phyloP scores from a whole-genome alignment of 1,284 basidiomycete genomes.

The Cystobasidiaceae sp. region DNA sequence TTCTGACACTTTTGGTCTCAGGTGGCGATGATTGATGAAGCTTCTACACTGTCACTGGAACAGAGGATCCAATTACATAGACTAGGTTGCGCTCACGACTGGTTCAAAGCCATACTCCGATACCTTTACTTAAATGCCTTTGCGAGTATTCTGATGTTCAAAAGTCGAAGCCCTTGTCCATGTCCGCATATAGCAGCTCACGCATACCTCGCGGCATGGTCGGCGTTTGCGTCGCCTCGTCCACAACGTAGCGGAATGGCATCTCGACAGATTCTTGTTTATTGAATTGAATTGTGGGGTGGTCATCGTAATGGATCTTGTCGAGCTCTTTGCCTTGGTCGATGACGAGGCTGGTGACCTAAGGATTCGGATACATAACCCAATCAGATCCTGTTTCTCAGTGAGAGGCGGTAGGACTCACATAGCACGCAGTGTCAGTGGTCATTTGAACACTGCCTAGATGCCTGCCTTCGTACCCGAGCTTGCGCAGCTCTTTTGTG shows the following conservation, averaged over 20 bases:
- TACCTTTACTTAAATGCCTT: neutral
- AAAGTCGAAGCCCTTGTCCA: constrained; percentile 80
- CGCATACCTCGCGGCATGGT: constrained; percentile 85
- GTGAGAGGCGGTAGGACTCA: constrained; percentile 55
- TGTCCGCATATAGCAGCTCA: constrained; percentile 71
- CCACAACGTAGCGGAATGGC: constrained; percentile 49
- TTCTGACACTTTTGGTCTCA: no score
- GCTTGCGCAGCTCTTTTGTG: constrained; percentile 74
- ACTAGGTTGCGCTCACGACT: no score
- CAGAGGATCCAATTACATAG: no score
- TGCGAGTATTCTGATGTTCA: constrained; percentile 41
- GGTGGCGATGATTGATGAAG: no score
- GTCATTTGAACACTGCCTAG: constrained; percentile 86
- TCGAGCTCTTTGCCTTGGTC: constrained; percentile 65
- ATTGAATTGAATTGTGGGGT: constrained; percentile 81
- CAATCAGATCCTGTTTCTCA: no score
- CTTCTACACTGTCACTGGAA: no score
- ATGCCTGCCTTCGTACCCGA: constrained; percentile 80
- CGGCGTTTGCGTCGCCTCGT: constrained; percentile 52
- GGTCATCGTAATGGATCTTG: constrained; percentile 68
- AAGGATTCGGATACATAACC: neutral
- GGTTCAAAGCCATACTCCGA: no score
- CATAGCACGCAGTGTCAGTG: constrained; percentile 91
- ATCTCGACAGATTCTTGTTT: constrained; percentile 76
- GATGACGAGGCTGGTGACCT: constrained; percentile 15